Evolutionary conservation across 2,329 filamentous ascomycete species (phyloP).

Genomic region (Myriosclerotinia curreyana): DNA sequence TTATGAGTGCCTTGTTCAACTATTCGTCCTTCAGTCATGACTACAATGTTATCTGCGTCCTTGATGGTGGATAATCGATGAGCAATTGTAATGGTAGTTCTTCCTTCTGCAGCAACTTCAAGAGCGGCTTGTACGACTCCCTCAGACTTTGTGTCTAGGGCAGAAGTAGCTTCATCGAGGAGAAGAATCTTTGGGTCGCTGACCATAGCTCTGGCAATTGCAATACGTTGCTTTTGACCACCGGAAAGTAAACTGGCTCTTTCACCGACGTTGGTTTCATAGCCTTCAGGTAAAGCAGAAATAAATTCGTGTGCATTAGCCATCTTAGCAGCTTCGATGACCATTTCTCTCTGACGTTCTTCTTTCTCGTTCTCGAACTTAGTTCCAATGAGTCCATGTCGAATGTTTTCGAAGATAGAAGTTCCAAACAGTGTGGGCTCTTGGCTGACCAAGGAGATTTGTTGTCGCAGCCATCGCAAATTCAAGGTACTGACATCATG

Average conservation of each 20-base stretch:
- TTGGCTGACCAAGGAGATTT: constrained; percentile 89
- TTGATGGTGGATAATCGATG: constrained; percentile 94
- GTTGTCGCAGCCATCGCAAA: constrained; percentile 84
- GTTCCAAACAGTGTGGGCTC: constrained; percentile 89
- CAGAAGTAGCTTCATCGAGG: constrained; percentile 91
- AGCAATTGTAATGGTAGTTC: constrained; percentile 94
- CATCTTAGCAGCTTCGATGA: constrained; percentile 80
- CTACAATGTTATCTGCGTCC: constrained; percentile 92
- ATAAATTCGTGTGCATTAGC: constrained; percentile 96
- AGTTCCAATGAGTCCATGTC: constrained; percentile 86
- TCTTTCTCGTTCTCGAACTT: constrained; percentile 64
- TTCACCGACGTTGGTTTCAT: constrained; percentile 93
- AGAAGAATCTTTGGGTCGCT: constrained; percentile 89
- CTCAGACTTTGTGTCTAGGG: constrained; percentile 91
- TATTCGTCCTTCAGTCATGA: constrained; percentile 82
- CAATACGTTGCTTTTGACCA: constrained; percentile 95
- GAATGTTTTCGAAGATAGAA: constrained; percentile 85
- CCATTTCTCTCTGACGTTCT: constrained; percentile 66
- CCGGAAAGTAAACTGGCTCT: constrained; percentile 89
- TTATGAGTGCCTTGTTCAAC: constrained; percentile 90
- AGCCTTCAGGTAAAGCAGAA: constrained; percentile 74
- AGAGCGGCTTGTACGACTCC: constrained; percentile 91
- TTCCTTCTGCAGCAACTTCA: constrained; percentile 77
- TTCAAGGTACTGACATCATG: constrained; percentile 79
- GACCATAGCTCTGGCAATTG: constrained; percentile 86